Percentiles rank a stretch among this genome's conserved stretches.
These are phyloP conservation scores for Candida namnaoensis DNA, from an alignment of 805 yeast genomes.

Conservation along the genomic window DNA sequence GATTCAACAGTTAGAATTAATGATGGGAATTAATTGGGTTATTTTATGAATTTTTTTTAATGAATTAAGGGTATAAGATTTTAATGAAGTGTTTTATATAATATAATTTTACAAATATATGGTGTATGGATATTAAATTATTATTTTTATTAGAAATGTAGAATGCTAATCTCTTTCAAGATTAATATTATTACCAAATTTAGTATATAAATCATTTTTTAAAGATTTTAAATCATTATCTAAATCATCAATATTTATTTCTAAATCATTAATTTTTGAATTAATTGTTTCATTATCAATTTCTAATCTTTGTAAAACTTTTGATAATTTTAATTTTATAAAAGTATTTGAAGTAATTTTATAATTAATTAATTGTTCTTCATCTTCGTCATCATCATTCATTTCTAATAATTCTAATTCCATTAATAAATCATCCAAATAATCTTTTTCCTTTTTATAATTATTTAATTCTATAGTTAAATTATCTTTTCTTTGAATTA, in stretches of 20 bases:
- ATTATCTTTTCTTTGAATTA: conserved; percentile 63
- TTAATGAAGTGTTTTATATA: too few relatives aligned
- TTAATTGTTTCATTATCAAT: conserved; percentile 47
- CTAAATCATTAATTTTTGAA: conserved; percentile 32
- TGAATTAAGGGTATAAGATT: too few relatives aligned
- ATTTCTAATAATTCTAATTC: conserved; percentile 88
- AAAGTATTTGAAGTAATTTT: conserved; percentile 72
- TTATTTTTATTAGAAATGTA: too few relatives aligned
- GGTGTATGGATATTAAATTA: too few relatives aligned
- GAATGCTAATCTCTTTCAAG: conserved; percentile 58
- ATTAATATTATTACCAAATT: conserved; percentile 85
- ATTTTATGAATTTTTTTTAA: too few relatives aligned
- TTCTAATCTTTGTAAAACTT: conserved; percentile 65
- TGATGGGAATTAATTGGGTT: conserved; percentile 4
- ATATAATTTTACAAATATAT: too few relatives aligned
- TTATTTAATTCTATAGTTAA: conserved; percentile 38
- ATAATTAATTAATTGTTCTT: conserved; percentile 63
- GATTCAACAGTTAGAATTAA: conserved; percentile 28
- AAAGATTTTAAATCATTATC: conserved; percentile 49
- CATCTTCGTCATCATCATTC: too few relatives aligned
- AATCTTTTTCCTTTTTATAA: conserved; percentile 68
- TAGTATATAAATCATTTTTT: conserved; percentile 73
- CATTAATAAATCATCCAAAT: conserved; percentile 74
- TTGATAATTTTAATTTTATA: conserved; percentile 55
- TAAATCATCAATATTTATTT: conserved; percentile 40